Base-by-base conservation (phyloP, 2,329 filamentous ascomycete species). In the Hymenoscyphus salicellus region DNA sequence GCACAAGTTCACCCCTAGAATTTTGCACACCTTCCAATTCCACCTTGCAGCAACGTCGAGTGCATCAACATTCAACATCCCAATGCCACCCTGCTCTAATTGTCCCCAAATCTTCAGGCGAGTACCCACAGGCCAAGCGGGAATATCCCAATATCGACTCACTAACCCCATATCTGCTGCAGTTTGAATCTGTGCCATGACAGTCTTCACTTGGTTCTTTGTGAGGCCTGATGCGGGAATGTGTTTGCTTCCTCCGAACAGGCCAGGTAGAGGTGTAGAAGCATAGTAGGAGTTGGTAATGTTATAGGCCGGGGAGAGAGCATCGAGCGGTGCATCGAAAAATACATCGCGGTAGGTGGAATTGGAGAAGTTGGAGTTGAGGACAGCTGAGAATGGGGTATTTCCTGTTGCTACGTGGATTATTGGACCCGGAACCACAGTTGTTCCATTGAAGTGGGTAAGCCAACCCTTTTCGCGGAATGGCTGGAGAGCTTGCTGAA, bases 351-450 rank as follows among this genome's bases (percentile, higher is more conserved):
- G 74, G 62, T 80, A 74, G 1, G 75, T 77, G 6, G 71, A 68
- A 61, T 78, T 78, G 36, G 74, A 71, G n/a, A 63, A 63, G 1
- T 58, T 61, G 6, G 63, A 67, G 52, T 70, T 65, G 14, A 77
- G 72, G 11, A 84, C 70, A 4, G 77, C 69, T 41, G 79, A 73
- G 68, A 82, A 81, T 2, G 79, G 82, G 0, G 79, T 77, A 60
- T 79, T 78, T 26, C 82, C 83, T 2, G 81, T 83, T 6, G 77
- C 81, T n/a, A 84, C 80, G 11, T 84, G 76, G 2, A 81, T 84
- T 10, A 85, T 72, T 0, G 81, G 79, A 2, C 82, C 69, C 0
- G 62, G 63, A 7, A 71, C 32, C 1, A 71, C 49, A 8, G 65
- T 64, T 30, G 78, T 78, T 30, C 82, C 77, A 67, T 78, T 79